Conservation (phyloP, 1,139 yeast genomes). For the Sugiyamaella neomexicana region DNA sequence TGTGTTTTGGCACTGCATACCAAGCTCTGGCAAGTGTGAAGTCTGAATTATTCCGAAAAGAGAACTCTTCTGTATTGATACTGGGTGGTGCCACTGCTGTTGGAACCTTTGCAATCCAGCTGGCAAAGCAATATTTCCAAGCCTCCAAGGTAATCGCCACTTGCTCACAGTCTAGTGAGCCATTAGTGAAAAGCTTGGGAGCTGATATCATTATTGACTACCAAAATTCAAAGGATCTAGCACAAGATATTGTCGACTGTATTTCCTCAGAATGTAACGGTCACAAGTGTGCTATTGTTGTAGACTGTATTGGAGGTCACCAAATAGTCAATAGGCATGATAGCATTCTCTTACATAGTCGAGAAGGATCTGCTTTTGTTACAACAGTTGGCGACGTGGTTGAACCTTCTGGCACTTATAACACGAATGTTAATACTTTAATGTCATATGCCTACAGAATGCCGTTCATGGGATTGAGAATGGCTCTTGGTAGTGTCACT, state of each 20-base stretch:
- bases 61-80: constrained; percentile 49
- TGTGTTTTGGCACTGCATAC: constrained; percentile 60
- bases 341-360: constrained; percentile 45
- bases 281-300: constrained; percentile 44
- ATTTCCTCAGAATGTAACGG: constrained; percentile 7
- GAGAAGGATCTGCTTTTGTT: constrained; percentile 47
- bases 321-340: constrained; percentile 36
- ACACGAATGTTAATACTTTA: constrained; percentile 26
- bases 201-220: constrained; percentile 57
- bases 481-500: constrained; percentile 32
- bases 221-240: constrained; percentile 40
- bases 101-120: constrained; percentile 60
- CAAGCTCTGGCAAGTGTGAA: constrained; percentile 39
- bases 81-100: constrained; percentile 78
- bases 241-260: constrained; percentile 37
- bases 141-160: constrained; percentile 50
- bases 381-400: constrained; percentile 52
- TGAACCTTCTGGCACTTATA: constrained; percentile 34
- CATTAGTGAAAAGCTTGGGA: constrained; percentile 49
- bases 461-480: constrained; percentile 35
- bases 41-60: constrained; percentile 23
- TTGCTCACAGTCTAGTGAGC: constrained; percentile 47
- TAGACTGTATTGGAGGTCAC: constrained; percentile 53
- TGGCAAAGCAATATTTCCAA: constrained; percentile 49
- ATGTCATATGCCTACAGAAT: constrained; percentile 31